phyloP scores from a whole-genome alignment of 164 flowering plant genomes.

The Cinnamomum chago region DNA sequence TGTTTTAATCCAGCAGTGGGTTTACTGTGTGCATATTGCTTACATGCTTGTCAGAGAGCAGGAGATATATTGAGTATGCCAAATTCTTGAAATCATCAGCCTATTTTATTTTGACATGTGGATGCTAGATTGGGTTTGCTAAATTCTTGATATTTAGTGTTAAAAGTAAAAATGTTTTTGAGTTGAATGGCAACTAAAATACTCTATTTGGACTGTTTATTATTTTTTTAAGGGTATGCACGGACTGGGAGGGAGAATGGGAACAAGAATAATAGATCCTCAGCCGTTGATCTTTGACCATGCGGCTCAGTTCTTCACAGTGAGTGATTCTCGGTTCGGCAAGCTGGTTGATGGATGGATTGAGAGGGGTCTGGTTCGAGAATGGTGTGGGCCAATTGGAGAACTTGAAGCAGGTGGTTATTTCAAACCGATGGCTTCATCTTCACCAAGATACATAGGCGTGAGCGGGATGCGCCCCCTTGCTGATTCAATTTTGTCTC shows the following conservation, averaged over 20 bases:
- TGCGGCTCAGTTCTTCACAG: constrained; percentile 94
- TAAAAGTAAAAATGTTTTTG: not conserved
- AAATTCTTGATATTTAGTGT: not conserved
- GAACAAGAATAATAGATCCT: constrained; percentile 76
- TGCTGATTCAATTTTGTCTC: constrained; percentile 74
- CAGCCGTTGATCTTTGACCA: constrained; percentile 73
- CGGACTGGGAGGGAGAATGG: constrained; percentile 97
- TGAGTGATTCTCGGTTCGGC: constrained; percentile 57
- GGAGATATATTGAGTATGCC: too few relatives aligned
- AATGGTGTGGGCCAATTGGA: constrained; percentile 80
- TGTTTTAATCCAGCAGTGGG: too few relatives aligned
- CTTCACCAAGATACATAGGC: constrained; percentile 67
- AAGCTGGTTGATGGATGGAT: constrained; percentile 73
- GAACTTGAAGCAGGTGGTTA: constrained; percentile 75
- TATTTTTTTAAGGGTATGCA: constrained; percentile 61
- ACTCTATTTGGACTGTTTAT: not conserved
- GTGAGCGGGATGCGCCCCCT: constrained; percentile 89
- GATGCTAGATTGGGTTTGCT: not conserved
- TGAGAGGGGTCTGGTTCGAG: constrained; percentile 56
- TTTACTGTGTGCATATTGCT: too few relatives aligned
- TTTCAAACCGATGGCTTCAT: constrained; percentile 46
- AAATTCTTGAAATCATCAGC: too few relatives aligned
- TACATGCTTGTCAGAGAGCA: too few relatives aligned
- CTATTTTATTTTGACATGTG: not conserved
- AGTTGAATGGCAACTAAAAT: not conserved